Evolutionary conservation across 345 rosid species (phyloP), one percentile per base, ranked within the genome.

Genomic region (Bruguiera parviflora): DNA sequence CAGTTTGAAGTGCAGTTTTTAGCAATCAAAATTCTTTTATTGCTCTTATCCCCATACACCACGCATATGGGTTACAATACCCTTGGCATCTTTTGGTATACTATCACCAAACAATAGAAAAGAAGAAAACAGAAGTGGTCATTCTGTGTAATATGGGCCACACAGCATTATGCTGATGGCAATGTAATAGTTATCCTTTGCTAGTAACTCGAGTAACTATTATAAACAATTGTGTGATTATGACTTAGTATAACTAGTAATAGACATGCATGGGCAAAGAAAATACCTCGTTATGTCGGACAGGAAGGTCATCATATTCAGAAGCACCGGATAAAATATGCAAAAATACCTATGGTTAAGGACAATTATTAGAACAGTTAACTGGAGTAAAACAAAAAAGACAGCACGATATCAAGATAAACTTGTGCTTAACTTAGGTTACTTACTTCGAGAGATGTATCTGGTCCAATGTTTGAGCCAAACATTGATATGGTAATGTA

Each of bases 241-340:
- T 39, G 4, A 13, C 51, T 37, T 32, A 47, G 21, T n/a, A 52
- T 25, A 61, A 63, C 18, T 27, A 68, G 35, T 55, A 47, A 27
- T 22, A 24, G 57, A n/a, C 16, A 24, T 2, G 3, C 16, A 51
- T 1, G 65, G 46, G 33, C 61, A 21, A 47, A 22, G 56, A 71
- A 35, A 71, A 56, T 72, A 94, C 97, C 98, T 94, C 98, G 58
- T 94, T 94, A 81, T 94, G 97, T 75, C 98, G 91, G 69, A 94
- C 98, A 72, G 98, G 98, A 78, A 94, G 91, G 73, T 94, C 98
- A 75, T 94, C 79, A 78, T 83, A 94, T 76, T 94, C 98, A n/a
- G 96, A 89, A 53, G 88, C 95, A 67, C 91, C 98, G 31, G 98
- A 86, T 53, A 91, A 73, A 68, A 94, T 84, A 77, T 87, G 92